Percentiles rank a stretch among this genome's conserved stretches.
These are phyloP conservation scores for Excoecaria cochinchinensis DNA, from an alignment of 345 rosid genomes.

Conservation along the genomic window DNA sequence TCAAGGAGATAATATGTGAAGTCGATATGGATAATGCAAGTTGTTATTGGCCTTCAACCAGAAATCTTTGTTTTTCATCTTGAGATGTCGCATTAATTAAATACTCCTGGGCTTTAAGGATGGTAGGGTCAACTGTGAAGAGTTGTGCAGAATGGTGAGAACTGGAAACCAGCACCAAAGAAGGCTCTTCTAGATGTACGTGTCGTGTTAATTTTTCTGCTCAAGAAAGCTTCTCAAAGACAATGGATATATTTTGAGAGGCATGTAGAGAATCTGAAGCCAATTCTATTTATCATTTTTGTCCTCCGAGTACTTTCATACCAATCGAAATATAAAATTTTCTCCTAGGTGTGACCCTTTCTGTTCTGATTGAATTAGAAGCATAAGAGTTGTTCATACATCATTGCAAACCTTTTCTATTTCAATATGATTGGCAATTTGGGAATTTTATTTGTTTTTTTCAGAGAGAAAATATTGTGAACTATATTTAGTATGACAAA, in stretches of 20 bases:
- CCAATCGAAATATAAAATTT: neutral
- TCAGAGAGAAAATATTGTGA: neutral
- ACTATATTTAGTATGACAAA: neutral
- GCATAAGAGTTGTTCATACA: neutral
- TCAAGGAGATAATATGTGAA: slow-evolving; percentile 61
- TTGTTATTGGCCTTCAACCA: neutral
- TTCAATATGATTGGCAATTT: neutral
- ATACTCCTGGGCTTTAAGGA: slow-evolving; percentile 23
- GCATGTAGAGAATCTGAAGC: slow-evolving; percentile 1
- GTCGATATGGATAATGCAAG: slow-evolving; percentile 77
- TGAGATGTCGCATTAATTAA: neutral
- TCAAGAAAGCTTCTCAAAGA: neutral
- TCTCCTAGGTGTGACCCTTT: neutral
- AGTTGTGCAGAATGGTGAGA: slow-evolving; percentile 41
- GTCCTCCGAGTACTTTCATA: neutral
- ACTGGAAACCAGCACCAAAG: slow-evolving; percentile 21
- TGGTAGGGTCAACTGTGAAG: slow-evolving; percentile 44
- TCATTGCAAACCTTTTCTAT: neutral
- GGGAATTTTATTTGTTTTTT: neutral
- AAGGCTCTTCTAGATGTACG: slow-evolving; percentile 7
- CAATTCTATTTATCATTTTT: neutral
- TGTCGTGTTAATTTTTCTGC: neutral
- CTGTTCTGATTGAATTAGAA: neutral
- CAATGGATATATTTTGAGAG: neutral
- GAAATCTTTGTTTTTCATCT: neutral